phyloP scores from a whole-genome alignment of 106 monocot genomes.

The Triglochin maritima region DNA sequence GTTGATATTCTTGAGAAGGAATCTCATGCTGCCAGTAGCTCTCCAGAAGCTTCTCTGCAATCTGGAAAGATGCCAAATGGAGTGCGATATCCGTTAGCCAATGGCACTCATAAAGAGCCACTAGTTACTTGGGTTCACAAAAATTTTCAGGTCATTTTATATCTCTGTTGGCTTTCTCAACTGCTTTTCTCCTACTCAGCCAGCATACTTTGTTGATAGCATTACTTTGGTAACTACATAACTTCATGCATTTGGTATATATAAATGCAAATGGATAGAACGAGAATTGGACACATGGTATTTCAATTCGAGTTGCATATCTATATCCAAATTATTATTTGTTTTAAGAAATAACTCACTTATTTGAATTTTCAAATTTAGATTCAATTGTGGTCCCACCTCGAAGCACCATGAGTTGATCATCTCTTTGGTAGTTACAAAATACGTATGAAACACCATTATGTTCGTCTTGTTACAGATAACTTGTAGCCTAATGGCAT shows the following conservation, averaged over 20 bases:
- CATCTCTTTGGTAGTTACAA: no score
- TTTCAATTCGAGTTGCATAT: no score
- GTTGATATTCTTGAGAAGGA: constrained; percentile 49
- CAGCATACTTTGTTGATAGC: not conserved
- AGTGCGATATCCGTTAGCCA: constrained; percentile 16
- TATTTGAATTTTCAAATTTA: no score
- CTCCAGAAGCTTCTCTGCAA: constrained; percentile 22
- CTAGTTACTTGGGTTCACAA: constrained; percentile 49
- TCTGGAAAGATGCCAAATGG: constrained; percentile 30
- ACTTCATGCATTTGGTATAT: not conserved
- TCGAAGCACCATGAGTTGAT: no score
- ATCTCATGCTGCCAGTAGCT: constrained; percentile 15
- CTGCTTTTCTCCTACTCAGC: not conserved
- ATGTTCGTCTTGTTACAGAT: no score
- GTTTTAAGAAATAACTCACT: no score
- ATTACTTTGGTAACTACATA: not conserved
- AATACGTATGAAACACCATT: no score
- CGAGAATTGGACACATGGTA: no score
- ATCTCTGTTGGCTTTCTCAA: not conserved
- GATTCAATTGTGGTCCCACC: no score
- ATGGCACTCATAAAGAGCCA: constrained; percentile 32
- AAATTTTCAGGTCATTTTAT: constrained; percentile 33
- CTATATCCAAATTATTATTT: no score
- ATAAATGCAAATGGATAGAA: no score
- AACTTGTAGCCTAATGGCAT: no score